Conservation (phyloP, 2,329 filamentous ascomycete species). For the Botrytis elliptica region DNA sequence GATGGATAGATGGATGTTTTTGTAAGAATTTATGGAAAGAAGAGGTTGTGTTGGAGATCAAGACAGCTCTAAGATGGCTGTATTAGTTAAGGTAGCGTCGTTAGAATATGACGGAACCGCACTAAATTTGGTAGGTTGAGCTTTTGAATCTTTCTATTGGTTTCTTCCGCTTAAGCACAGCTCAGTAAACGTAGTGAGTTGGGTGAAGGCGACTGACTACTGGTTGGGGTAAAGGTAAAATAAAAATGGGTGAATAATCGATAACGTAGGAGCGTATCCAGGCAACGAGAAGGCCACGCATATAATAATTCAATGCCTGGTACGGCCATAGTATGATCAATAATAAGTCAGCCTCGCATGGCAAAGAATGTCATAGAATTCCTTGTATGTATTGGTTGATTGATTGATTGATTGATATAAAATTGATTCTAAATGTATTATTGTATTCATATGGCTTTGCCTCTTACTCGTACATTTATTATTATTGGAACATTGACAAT, state of each 20-base stretch:
- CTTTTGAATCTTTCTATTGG: constrained; percentile 17
- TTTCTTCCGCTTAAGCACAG: constrained; percentile 17
- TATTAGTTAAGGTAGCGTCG: constrained; percentile 18
- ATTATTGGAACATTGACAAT: not conserved
- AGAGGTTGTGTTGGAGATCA: constrained; percentile 19
- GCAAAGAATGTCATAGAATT: constrained; percentile 1
- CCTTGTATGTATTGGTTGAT: not conserved
- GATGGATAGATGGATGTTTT: not conserved
- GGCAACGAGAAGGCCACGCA: constrained; percentile 20
- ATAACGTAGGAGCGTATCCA: not conserved
- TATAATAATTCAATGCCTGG: not conserved
- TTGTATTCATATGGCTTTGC: not conserved
- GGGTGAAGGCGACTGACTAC: not conserved
- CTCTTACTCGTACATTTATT: not conserved
- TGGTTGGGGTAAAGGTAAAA: not conserved
- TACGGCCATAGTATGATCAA: not conserved
- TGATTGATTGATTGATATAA: not conserved
- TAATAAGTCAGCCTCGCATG: constrained; percentile 9
- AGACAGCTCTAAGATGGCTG: constrained; percentile 15
- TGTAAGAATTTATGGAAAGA: not conserved
- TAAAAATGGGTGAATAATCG: not conserved
- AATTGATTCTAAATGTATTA: not conserved
- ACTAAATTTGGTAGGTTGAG: constrained; percentile 7
- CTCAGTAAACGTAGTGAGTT: not conserved
- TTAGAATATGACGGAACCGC: constrained; percentile 22